Conservation (phyloP, 768 basidiomycete genomes). For the Suillus fuscotomentosus region DNA sequence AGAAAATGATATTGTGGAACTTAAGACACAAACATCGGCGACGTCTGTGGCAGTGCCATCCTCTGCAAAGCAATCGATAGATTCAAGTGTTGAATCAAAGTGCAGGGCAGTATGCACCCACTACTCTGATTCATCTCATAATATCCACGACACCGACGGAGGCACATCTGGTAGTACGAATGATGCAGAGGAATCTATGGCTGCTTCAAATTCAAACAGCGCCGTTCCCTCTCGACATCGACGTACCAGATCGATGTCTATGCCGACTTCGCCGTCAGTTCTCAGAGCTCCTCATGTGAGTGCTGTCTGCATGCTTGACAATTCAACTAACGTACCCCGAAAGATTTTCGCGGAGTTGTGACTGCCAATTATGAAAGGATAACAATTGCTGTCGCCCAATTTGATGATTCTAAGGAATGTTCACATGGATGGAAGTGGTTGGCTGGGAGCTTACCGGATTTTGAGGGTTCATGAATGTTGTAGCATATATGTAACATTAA, state of each 20-base stretch:
- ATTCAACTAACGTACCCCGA: not conserved
- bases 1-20: slow-evolving; percentile 20
- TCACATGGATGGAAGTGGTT: not conserved
- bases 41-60: not conserved
- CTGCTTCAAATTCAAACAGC: not conserved
- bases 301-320: not conserved
- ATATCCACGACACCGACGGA: not conserved
- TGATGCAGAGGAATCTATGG: not conserved
- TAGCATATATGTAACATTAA: not conserved
- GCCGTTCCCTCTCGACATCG: slow-evolving; percentile 15
- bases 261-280: slow-evolving; percentile 16
- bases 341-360: slow-evolving; percentile 12
- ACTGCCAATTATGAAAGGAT: not conserved
- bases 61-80: not conserved
- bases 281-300: slow-evolving; percentile 6
- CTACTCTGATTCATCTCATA: not conserved
- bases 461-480: not conserved
- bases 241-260: slow-evolving; percentile 29
- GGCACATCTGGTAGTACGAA: not conserved
- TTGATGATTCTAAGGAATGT: not conserved
- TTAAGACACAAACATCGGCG: not conserved
- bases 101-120: not conserved
- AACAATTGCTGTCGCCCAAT: not conserved
- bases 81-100: not conserved
- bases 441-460: not conserved